Conservation (phyloP, 2,329 filamentous ascomycete genomes). For the Magnaporthales sp. region DNA sequence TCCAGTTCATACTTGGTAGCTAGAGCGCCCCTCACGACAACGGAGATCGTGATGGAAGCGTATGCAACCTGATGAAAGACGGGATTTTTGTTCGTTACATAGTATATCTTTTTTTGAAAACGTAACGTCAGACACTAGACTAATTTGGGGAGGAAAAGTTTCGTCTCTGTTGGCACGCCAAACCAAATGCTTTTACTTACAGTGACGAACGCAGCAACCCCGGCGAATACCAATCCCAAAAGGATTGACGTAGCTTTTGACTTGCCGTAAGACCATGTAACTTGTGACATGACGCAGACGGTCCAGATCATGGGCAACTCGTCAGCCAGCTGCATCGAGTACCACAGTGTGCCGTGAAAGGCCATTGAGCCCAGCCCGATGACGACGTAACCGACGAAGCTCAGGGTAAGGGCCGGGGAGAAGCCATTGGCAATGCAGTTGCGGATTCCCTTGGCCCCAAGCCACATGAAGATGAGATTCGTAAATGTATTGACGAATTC, state of each 20-base stretch:
- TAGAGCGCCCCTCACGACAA: conserved; percentile 66
- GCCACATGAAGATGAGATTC: conserved; percentile 71
- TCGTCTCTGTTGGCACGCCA: background rate
- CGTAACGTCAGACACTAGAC: background rate
- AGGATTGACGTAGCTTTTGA: conserved; percentile 30
- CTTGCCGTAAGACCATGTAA: conserved; percentile 65
- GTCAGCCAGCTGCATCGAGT: conserved; percentile 52
- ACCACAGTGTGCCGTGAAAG: conserved; percentile 50
- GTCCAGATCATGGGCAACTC: conserved; percentile 54
- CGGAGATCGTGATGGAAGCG: conserved; percentile 58
- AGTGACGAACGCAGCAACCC: conserved; percentile 61
- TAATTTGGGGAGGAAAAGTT: too few relatives aligned
- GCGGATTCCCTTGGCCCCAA: conserved; percentile 66
- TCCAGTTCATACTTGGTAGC: conserved; percentile 52
- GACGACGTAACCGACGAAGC: conserved; percentile 42
- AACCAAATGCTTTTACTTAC: conserved; percentile 31
- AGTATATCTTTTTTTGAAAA: conserved; percentile 26
- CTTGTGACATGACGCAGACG: conserved; percentile 47
- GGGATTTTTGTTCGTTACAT: conserved; percentile 75
- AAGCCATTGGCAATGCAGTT: conserved; percentile 67
- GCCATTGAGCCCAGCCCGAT: conserved; percentile 46
- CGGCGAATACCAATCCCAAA: conserved; percentile 48
- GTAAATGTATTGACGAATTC: conserved; percentile 56
- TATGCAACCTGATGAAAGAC: conserved; percentile 78
- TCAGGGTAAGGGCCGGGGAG: conserved; percentile 65